These are phyloP conservation scores for Kodamaea kaohsiungensis DNA, from an alignment of 805 yeast species.

Conservation along the genomic window DNA sequence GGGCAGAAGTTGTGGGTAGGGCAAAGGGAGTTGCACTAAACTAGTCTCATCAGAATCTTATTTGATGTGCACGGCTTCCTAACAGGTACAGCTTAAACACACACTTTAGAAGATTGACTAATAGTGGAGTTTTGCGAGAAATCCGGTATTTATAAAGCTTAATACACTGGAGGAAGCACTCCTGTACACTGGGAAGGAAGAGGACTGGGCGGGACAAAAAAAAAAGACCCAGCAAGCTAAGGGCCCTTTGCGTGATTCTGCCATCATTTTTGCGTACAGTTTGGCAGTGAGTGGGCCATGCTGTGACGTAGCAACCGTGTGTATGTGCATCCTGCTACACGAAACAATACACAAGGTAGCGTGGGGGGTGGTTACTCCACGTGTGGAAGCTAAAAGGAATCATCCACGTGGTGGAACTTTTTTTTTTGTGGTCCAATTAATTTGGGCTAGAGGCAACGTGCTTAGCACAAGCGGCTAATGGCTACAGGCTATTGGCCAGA, in stretches of 20 bases:
- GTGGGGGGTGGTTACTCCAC: conserved; percentile 1
- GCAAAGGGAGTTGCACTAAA: neutral
- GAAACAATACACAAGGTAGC: neutral
- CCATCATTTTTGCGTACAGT: neutral
- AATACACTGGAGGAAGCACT: neutral
- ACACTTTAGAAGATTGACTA: neutral
- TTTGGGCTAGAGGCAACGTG: conserved; percentile 1
- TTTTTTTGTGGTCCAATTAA: neutral
- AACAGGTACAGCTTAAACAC: neutral
- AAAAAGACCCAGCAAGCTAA: neutral
- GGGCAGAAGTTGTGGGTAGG: neutral
- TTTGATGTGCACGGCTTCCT: neutral
- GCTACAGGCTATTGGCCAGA: neutral
- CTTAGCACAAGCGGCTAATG: neutral
- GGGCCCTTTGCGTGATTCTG: neutral
- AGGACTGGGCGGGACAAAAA: neutral
- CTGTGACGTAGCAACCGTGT: neutral
- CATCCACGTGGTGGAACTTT: conserved; percentile 1
- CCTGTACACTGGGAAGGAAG: neutral
- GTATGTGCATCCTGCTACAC: neutral
- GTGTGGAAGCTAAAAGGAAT: neutral
- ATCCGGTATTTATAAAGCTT: neutral
- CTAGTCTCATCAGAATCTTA: neutral
- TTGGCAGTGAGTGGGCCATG: neutral
- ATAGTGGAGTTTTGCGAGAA: neutral